These are phyloP conservation scores for Lanzia echinophila DNA, from an alignment of 2,329 filamentous ascomycete species.

Conservation along the genomic window DNA sequence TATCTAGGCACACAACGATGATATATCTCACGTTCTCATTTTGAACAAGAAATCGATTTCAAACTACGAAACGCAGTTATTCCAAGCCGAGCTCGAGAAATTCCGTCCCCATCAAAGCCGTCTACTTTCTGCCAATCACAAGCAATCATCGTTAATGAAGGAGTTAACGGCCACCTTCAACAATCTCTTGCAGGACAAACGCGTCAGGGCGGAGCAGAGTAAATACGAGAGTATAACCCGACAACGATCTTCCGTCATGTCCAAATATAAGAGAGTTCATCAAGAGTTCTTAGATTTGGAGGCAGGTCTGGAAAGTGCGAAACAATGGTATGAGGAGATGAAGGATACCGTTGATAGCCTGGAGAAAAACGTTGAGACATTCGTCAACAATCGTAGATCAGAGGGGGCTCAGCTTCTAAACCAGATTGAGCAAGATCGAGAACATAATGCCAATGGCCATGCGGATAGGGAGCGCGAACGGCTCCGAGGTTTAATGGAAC, in stretches of 20 bases:
- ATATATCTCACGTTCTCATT: conserved; percentile 95
- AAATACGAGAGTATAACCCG: conserved; percentile 87
- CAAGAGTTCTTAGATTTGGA: conserved; percentile 88
- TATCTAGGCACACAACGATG: conserved; percentile 79
- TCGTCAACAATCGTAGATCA: conserved; percentile 87
- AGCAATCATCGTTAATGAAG: conserved; percentile 90
- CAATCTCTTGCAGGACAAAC: conserved; percentile 83
- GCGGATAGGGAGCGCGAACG: conserved; percentile 80
- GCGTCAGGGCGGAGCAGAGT: conserved; percentile 86
- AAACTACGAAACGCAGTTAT: conserved; percentile 85
- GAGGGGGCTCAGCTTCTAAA: conserved; percentile 86
- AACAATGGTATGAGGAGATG: conserved; percentile 94
- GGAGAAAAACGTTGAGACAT: conserved; percentile 92
- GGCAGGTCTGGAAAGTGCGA: conserved; percentile 78
- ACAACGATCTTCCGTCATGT: conserved; percentile 73
- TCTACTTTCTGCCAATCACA: conserved; percentile 88
- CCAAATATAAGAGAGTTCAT: conserved; percentile 83
- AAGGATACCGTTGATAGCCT: conserved; percentile 86
- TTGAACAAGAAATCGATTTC: conserved; percentile 95
- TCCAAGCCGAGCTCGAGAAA: conserved; percentile 95
- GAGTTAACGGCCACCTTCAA: conserved; percentile 86
- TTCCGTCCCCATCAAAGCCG: conserved; percentile 90
- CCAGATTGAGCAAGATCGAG: conserved; percentile 52
- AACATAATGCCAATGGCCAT: conserved; percentile 27
- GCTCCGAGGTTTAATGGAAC: conserved; percentile 84